These are phyloP conservation scores for Solanum microdontum DNA, from an alignment of 257 asterid genomes.

Conservation along the genomic window DNA sequence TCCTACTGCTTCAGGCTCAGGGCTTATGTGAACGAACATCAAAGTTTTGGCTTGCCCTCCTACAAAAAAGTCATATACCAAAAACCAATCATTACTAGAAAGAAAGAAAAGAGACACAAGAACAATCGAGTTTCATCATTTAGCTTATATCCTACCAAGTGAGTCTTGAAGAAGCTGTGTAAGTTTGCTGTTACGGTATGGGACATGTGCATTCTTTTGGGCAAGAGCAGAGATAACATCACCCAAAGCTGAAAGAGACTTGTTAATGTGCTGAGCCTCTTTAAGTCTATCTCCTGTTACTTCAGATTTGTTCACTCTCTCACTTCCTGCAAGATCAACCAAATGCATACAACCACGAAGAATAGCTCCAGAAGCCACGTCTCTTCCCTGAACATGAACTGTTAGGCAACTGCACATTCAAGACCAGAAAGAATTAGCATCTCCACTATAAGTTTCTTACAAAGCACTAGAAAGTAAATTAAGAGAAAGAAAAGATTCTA, in stretches of 20 bases:
- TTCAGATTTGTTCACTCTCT: slow-evolving; percentile 98
- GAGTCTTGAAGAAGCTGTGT: slow-evolving; percentile 97
- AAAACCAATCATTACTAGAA: slow-evolving; percentile 1
- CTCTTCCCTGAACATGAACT: slow-evolving; percentile 91
- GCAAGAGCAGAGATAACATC: slow-evolving; percentile 94
- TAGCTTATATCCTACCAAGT: slow-evolving; percentile 50
- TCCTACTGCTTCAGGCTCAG: slow-evolving; percentile 82
- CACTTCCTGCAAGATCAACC: slow-evolving; percentile 98
- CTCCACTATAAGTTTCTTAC: neutral
- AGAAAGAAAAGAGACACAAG: neutral
- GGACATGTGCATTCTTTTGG: slow-evolving; percentile 79
- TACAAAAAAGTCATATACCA: slow-evolving; percentile 5
- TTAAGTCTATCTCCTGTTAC: slow-evolving; percentile 90
- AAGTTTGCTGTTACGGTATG: slow-evolving; percentile 92
- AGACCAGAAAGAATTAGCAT: neutral
- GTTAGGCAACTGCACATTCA: slow-evolving; percentile 65
- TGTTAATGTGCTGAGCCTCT: slow-evolving; percentile 95
- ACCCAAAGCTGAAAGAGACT: slow-evolving; percentile 92
- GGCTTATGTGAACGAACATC: slow-evolving; percentile 96
- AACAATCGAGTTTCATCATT: neutral
- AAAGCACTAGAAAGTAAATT: neutral
- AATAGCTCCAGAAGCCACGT: slow-evolving; percentile 60
- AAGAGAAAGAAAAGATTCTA: neutral
- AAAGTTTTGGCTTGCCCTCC: slow-evolving; percentile 99
- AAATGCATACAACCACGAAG: slow-evolving; percentile 98